These are phyloP conservation scores for Neonectria coccinea DNA, from an alignment of 2,329 filamentous ascomycete genomes.

Conservation along the genomic window DNA sequence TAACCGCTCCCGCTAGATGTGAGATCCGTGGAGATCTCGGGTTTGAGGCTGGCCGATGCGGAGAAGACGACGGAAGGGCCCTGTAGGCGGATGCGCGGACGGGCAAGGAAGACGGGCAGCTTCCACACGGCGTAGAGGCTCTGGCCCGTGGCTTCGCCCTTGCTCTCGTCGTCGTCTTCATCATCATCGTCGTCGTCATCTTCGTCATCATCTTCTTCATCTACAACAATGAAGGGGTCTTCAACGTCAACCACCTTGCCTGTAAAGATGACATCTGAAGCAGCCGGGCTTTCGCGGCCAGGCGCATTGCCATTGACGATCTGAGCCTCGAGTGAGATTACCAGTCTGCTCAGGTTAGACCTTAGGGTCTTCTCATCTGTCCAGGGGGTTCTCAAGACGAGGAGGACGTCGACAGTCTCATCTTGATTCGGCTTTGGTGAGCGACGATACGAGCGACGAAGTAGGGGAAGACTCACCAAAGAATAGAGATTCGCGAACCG, in stretches of 20 bases:
- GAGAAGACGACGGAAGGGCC: conserved; percentile 74
- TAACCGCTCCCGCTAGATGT: conserved; percentile 66
- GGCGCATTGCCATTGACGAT: conserved; percentile 68
- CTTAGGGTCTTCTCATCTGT: conserved; percentile 68
- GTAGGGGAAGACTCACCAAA: conserved; percentile 69
- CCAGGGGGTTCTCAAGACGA: conserved; percentile 74
- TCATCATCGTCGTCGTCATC: conserved; percentile 43
- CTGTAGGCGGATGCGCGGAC: conserved; percentile 74
- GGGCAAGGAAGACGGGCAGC: conserved; percentile 66
- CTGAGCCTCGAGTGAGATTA: conserved; percentile 74
- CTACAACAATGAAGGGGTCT: conserved; percentile 64
- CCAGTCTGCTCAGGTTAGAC: conserved; percentile 71
- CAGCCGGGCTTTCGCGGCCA: conserved; percentile 60
- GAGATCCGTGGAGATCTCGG: conserved; percentile 51
- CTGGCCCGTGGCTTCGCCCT: conserved; percentile 36
- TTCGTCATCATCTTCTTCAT: conserved; percentile 50
- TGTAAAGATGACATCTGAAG: conserved; percentile 71
- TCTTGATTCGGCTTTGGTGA: conserved; percentile 63
- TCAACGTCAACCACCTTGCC: conserved; percentile 62
- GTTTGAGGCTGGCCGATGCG: conserved; percentile 70
- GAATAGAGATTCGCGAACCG: conserved; percentile 73
- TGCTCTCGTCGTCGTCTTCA: conserved; percentile 28
- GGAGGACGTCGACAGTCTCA: conserved; percentile 76
- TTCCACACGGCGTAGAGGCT: conserved; percentile 71
- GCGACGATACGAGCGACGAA: conserved; percentile 54